These are phyloP conservation scores for Adansonia grandidieri DNA, from an alignment of 441 rosid genomes.

Conservation along the genomic window DNA sequence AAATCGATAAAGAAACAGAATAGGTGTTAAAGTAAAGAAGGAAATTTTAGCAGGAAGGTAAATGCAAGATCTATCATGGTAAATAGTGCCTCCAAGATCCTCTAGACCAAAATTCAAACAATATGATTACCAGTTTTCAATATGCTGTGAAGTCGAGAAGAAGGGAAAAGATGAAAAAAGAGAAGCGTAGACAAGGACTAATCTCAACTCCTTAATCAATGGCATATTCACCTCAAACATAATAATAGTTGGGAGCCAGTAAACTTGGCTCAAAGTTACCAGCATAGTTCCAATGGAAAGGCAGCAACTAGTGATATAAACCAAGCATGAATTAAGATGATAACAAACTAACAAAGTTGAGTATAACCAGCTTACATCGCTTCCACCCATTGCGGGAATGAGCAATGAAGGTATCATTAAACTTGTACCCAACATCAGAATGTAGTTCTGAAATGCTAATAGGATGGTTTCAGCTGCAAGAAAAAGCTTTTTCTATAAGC, in stretches of 20 bases:
- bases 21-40: background rate
- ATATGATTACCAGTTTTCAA: background rate
- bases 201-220: background rate
- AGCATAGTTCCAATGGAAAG: background rate
- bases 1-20: slow-evolving; percentile 16
- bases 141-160: background rate
- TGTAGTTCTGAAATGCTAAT: slow-evolving; percentile 75
- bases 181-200: background rate
- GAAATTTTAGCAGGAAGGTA: background rate
- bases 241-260: slow-evolving; percentile 7
- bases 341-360: background rate
- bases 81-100: slow-evolving; percentile 28
- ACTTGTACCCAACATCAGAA: slow-evolving; percentile 70
- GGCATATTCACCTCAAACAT: slow-evolving; percentile 23
- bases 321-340: background rate
- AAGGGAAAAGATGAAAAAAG: background rate
- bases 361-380: slow-evolving; percentile 48
- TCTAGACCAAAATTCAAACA: slow-evolving; percentile 28
- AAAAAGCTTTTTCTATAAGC: slow-evolving; percentile 23
- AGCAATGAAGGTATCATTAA: slow-evolving; percentile 69
- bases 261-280: slow-evolving; percentile 14
- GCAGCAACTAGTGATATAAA: slow-evolving; percentile 2
- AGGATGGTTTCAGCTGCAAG: slow-evolving; percentile 71
- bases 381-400: slow-evolving; percentile 73
- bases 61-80: slow-evolving; percentile 25